A percentile compares a stretch with the other conserved stretches of the same genome.
These are phyloP conservation scores for Leucosporidium creatinivorum DNA, from an alignment of 768 basidiomycete species.

Conservation along the genomic window DNA sequence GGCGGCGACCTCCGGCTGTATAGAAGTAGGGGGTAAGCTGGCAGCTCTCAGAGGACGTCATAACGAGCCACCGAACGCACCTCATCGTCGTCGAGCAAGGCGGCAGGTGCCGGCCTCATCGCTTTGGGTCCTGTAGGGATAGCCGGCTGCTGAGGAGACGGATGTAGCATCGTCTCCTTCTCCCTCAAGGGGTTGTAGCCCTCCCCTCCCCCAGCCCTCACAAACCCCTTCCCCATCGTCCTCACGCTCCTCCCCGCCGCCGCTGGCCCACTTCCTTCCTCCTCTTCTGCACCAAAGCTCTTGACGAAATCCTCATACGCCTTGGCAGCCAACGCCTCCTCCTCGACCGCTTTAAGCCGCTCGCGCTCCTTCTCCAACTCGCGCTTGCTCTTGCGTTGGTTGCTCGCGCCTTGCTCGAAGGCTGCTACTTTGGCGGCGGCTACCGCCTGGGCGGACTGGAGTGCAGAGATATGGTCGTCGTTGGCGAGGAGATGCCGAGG, in stretches of 20 bases:
- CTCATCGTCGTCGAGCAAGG: slow-evolving; percentile 22
- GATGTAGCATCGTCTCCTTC: neutral
- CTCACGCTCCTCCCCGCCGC: neutral
- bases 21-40: slow-evolving; percentile 32
- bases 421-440: slow-evolving; percentile 15
- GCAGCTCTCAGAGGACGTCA: neutral
- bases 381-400: slow-evolving; percentile 61
- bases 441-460: slow-evolving; percentile 8
- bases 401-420: slow-evolving; percentile 13
- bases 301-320: slow-evolving; percentile 62
- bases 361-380: slow-evolving; percentile 91
- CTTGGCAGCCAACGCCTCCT: slow-evolving; percentile 46
- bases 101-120: slow-evolving; percentile 6
- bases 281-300: slow-evolving; percentile 68
- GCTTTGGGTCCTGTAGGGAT: slow-evolving; percentile 6
- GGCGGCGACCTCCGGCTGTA: slow-evolving; percentile 6
- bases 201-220: slow-evolving; percentile 54
- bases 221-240: slow-evolving; percentile 48
- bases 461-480: neutral
- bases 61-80: neutral
- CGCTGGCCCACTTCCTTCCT: slow-evolving; percentile 45
- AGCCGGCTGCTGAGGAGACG: slow-evolving; percentile 1
- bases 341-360: slow-evolving; percentile 44
- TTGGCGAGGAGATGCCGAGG: neutral
- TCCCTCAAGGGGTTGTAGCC: slow-evolving; percentile 41